Conservation (phyloP, 208 protist genomes). For the Leishmania major region DNA sequence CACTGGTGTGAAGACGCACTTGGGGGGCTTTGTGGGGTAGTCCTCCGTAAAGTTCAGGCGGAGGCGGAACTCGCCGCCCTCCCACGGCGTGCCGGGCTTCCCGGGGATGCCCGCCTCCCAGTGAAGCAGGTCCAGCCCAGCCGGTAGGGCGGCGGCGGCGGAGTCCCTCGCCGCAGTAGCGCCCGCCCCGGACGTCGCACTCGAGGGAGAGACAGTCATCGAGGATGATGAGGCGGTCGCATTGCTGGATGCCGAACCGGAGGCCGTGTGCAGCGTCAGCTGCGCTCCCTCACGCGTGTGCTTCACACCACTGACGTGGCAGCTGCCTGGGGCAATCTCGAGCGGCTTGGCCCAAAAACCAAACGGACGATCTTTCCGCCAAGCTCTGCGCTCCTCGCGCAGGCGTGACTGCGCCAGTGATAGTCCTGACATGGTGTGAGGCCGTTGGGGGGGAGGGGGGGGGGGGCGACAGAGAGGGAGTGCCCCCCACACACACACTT, state of each 20-base stretch:
- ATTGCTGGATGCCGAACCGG: neutral
- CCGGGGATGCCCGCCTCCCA: conserved; percentile 99
- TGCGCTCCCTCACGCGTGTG: conserved; percentile 21
- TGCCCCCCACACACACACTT: too few relatives aligned
- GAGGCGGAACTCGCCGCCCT: conserved; percentile 96
- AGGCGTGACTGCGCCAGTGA: conserved; percentile 84
- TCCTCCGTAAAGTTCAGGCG: conserved; percentile 97
- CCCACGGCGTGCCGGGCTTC: conserved; percentile 95
- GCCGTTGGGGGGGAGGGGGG: neutral
- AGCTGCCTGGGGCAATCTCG: conserved; percentile 29
- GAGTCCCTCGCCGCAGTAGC: neutral
- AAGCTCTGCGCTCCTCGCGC: conserved; percentile 87
- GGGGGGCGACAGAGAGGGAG: neutral
- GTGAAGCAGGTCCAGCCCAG: conserved; percentile 92
- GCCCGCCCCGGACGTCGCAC: neutral
- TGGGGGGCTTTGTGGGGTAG: conserved; percentile 98
- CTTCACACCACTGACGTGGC: conserved; percentile 3
- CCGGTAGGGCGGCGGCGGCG: conserved; percentile 29
- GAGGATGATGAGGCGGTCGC: conserved; percentile 17
- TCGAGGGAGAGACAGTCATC: neutral
- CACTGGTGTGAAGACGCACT: conserved; percentile 96
- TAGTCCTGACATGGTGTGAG: conserved; percentile 54
- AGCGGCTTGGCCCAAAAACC: conserved; percentile 87
- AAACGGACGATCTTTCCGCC: conserved; percentile 85
- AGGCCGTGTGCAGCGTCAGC: conserved; percentile 2